A percentile compares a stretch with the other conserved stretches of the same genome.
These are phyloP conservation scores for Xylaria sp. DNA, from an alignment of 2,329 filamentous ascomycete species.

Conservation along the genomic window DNA sequence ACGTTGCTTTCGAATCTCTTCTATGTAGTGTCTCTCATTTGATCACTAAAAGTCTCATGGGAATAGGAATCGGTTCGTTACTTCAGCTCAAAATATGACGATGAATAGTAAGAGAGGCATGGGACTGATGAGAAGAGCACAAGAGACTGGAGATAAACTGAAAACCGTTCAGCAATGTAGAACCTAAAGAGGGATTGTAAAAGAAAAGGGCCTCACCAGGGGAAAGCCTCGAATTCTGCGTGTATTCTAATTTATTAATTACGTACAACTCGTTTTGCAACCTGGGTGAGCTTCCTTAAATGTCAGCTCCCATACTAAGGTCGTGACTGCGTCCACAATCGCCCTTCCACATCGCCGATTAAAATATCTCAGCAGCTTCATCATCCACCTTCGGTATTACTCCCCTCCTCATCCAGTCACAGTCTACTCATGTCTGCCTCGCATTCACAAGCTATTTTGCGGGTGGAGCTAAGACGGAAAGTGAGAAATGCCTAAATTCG, in stretches of 20 bases:
- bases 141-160: background rate
- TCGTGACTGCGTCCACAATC: background rate
- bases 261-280: conserved; percentile 3
- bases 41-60: no score
- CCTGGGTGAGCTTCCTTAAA: background rate
- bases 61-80: background rate
- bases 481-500: background rate
- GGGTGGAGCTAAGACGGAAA: background rate
- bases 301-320: background rate
- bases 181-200: background rate
- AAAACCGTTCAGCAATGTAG: background rate
- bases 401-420: background rate
- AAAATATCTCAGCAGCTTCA: conserved; percentile 8
- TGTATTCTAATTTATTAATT: conserved; percentile 10
- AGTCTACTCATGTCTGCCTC: conserved; percentile 9
- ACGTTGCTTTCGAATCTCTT: background rate
- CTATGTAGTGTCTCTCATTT: background rate
- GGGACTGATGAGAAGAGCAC: background rate
- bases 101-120: background rate
- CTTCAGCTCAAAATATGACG: background rate
- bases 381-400: conserved; percentile 2
- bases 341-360: conserved; percentile 2
- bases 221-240: background rate
- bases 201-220: background rate
- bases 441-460: background rate